Evolutionary conservation across 495 filamentous ascomycete species (phyloP), one percentile per base, ranked within the genome.

Genomic region (Tuber microsphaerosporum): DNA sequence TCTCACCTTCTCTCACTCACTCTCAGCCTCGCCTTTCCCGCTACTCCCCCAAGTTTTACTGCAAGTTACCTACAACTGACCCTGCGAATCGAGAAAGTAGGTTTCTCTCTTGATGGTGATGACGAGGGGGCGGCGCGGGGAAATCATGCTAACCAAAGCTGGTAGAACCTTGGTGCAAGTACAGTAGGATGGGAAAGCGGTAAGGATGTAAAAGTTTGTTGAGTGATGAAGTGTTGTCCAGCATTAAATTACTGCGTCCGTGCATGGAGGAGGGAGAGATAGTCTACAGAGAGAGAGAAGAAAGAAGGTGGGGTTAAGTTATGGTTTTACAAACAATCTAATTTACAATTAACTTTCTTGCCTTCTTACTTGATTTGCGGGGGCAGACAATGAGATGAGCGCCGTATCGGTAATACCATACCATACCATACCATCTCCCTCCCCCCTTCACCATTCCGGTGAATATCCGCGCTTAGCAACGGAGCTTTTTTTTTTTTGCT

Each of bases 71-170:
- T 20, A 56, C 22, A 56, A 14, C 8, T 26, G 20, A 12, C 48
- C n/a, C 8, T 56, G n/a, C 22, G 48, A 56, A 56, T 56, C 22
- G 48, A 26, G 48, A n/a, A 14, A 56, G 48, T 8, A 5, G 22
- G 48, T 12, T 26, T 26, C 10, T 14, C 3, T 12, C 2, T 12
- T 56, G 46, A 22, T 26, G 20, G 0, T 7, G 22, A 56, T 56
- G 48, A 26, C n/a, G 48, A 4, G 8, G 48, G 9, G 48, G 48
- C 3, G 16, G 45, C 14, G 45, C 45, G 17, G 45, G 22, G 22
- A 14, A 71, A 72, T 79, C 77, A 79, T 79, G 76, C 77, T 79
- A 78, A 78, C 73, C 76, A 71, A 73, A 70, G 72, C 39, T 51
- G 73, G 73, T 20, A 72, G 72, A 79, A 75, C 77, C 78, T 70